Percentiles rank a stretch among this genome's conserved stretches.
These are phyloP conservation scores for Aspergillus niger DNA, from an alignment of 2,329 filamentous ascomycete genomes.

Conservation along the genomic window DNA sequence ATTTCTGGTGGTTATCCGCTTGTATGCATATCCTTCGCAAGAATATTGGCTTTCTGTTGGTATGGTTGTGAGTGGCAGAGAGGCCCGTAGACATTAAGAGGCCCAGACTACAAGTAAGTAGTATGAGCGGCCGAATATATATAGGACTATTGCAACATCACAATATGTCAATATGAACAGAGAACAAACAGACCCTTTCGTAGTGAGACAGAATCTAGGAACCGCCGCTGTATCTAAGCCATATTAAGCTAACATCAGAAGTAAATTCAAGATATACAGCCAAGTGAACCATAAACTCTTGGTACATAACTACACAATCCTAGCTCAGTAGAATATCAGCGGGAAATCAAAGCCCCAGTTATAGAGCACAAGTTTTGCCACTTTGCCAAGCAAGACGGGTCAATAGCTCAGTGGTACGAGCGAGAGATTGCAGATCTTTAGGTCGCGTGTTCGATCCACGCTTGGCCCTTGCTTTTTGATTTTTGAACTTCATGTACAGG, in stretches of 20 bases:
- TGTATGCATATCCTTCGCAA: too few species aligned
- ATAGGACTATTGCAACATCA: too few species aligned
- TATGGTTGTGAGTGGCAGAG: too few species aligned
- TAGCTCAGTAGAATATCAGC: not conserved
- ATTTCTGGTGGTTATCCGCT: too few species aligned
- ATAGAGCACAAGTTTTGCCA: not conserved
- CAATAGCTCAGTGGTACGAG: slow-evolving; percentile 12
- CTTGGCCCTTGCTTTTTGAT: slow-evolving; percentile 6
- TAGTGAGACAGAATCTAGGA: too few species aligned
- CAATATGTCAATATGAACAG: too few species aligned
- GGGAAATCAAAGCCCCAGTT: not conserved
- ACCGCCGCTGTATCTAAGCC: too few species aligned
- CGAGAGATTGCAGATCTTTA: slow-evolving; percentile 11
- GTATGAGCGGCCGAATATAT: too few species aligned
- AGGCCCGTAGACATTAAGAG: too few species aligned
- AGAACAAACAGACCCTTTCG: too few species aligned
- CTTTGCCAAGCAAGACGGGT: not conserved
- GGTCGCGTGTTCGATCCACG: slow-evolving; percentile 11
- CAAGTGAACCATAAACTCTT: not conserved
- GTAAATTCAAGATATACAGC: not conserved
- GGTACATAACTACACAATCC: not conserved
- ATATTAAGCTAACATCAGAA: not conserved
- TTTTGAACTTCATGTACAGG: not conserved
- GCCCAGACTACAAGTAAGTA: too few species aligned
- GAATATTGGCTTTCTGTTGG: too few species aligned